These are phyloP conservation scores for Xylaria telfairii DNA, from an alignment of 495 filamentous ascomycete genomes.

Conservation along the genomic window DNA sequence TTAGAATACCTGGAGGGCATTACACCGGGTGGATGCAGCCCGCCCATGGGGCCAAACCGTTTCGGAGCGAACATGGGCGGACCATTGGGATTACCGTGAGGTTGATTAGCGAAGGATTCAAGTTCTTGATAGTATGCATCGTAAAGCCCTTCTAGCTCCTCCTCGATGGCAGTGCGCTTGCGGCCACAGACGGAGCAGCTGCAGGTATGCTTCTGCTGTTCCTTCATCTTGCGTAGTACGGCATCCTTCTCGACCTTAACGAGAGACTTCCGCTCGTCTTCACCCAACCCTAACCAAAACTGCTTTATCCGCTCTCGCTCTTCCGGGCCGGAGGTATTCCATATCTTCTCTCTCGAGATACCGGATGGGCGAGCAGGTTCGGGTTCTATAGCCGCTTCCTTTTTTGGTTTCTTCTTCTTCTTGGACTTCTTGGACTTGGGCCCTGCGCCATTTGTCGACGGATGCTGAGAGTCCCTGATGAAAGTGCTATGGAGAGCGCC, in stretches of 20 bases:
- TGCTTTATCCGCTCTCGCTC: conserved; percentile 97
- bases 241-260: conserved; percentile 99
- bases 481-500: conserved; percentile 44
- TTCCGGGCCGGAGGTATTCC: conserved; percentile 92
- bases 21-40: conserved; percentile 53
- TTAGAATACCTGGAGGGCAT: conserved; percentile 53
- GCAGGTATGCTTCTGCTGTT: conserved; percentile 99
- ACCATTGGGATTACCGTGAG: conserved; percentile 63
- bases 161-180: conserved; percentile 96
- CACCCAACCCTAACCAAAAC: conserved; percentile 96
- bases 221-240: conserved; percentile 98
- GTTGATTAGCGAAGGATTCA: conserved; percentile 94
- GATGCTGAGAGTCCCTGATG: conserved; percentile 30
- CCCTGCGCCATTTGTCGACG: conserved; percentile 31
- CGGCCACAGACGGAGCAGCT: conserved; percentile 97
- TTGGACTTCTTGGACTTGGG: conserved; percentile 64
- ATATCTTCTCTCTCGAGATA: conserved; percentile 82
- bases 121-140: conserved; percentile 99
- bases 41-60: conserved; percentile 60
- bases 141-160: conserved; percentile 98
- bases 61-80: conserved; percentile 71
- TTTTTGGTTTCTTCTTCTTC: conserved; percentile 66
- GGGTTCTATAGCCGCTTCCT: conserved; percentile 31
- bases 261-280: conserved; percentile 89
- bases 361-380: conserved; percentile 38